phyloP scores from a whole-genome alignment of 495 filamentous ascomycete species.

The Cetradonia linearis region DNA sequence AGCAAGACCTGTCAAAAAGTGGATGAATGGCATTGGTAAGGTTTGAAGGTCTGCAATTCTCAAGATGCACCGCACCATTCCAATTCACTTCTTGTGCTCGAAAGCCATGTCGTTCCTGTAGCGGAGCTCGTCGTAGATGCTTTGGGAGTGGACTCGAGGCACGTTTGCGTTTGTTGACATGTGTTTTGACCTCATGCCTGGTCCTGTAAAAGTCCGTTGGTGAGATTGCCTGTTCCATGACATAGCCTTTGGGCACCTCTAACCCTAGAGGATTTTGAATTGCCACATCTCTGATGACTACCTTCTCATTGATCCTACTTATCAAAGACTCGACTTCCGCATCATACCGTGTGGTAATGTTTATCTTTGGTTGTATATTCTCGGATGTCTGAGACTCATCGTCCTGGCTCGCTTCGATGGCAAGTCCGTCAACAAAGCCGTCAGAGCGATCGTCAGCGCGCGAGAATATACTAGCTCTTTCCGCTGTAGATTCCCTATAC shows the following conservation, averaged over 20 bases:
- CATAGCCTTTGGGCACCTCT: conserved; percentile 20
- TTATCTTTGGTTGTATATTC: background rate
- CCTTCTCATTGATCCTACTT: conserved; percentile 13
- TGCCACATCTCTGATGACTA: conserved; percentile 17
- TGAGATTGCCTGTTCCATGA: conserved; percentile 14
- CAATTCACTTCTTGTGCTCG: conserved; percentile 22
- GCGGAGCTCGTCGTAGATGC: background rate
- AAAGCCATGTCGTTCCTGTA: conserved; percentile 19
- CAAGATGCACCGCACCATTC: conserved; percentile 28
- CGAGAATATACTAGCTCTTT: background rate
- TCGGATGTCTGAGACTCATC: background rate
- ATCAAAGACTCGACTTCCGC: conserved; percentile 19
- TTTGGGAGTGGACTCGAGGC: conserved; percentile 14
- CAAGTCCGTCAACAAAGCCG: background rate
- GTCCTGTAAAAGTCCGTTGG: conserved; percentile 16
- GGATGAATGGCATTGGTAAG: conserved; percentile 25
- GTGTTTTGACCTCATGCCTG: conserved; percentile 12
- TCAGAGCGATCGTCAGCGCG: background rate
- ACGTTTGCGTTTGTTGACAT: conserved; percentile 23
- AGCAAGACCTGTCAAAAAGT: conserved; percentile 17
- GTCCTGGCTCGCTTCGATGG: background rate
- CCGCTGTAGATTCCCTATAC: background rate
- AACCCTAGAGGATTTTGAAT: conserved; percentile 13
- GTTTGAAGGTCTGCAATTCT: conserved; percentile 24
- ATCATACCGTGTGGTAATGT: background rate